A percentile compares a stretch with the other conserved stretches of the same genome.
Conservation (phyloP, 768 basidiomycete genomes). For the Rubroboletus pulcherrimus region DNA sequence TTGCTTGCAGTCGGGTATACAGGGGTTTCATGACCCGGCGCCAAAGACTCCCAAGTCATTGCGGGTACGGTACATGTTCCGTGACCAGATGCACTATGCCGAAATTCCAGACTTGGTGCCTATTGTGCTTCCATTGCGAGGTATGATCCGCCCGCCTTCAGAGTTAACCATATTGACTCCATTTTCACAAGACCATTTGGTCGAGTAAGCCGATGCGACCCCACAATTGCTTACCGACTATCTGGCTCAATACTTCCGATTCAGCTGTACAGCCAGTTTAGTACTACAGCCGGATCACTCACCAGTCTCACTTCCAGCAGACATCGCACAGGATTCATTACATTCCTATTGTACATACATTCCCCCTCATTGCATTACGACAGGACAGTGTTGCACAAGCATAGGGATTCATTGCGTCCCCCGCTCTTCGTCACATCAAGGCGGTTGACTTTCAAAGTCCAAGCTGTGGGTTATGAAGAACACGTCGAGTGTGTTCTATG, state of each 20-base stretch:
- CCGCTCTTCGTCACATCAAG: constrained; percentile 8
- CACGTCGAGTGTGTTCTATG: constrained; percentile 14
- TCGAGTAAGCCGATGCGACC: constrained; percentile 15
- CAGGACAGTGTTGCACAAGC: constrained; percentile 6
- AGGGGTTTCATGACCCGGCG: constrained; percentile 88
- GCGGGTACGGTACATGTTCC: constrained; percentile 73
- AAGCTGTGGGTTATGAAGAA: constrained; percentile 21
- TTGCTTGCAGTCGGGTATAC: constrained; percentile 54
- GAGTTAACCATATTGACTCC: constrained; percentile 4
- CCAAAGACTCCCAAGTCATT: constrained; percentile 69
- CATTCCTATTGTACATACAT: constrained; percentile 27
- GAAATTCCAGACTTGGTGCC: constrained; percentile 70
- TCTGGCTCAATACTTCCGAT: constrained; percentile 5
- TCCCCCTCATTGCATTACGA: constrained; percentile 22
- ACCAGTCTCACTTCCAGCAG: not conserved
- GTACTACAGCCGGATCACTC: constrained; percentile 1
- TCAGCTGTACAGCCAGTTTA: not conserved
- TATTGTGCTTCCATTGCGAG: constrained; percentile 71
- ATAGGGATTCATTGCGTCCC: constrained; percentile 12
- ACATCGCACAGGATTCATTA: constrained; percentile 19
- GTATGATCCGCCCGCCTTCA: constrained; percentile 39
- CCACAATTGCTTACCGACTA: not conserved
- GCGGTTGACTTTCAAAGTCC: not conserved
- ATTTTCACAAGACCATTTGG: constrained; percentile 25
- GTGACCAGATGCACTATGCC: constrained; percentile 67